Evolutionary conservation across 352 stramenopile species (phyloP).

Genomic region (Phytophthora macrochlamydospora): DNA sequence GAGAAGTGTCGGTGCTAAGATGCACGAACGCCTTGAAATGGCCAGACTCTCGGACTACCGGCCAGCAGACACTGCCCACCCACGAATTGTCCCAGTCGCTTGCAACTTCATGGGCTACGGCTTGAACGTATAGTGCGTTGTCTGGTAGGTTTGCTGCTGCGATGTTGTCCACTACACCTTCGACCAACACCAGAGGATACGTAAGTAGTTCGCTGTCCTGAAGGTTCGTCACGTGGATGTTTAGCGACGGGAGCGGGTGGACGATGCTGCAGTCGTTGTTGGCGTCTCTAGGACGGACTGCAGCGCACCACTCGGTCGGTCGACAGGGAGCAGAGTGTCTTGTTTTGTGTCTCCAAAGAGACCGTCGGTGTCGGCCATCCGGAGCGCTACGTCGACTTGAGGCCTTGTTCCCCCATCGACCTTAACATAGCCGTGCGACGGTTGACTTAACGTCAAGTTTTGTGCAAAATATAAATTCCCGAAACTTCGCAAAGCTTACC

Average conservation of each 20-base stretch:
- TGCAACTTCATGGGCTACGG: slow-evolving; percentile 2
- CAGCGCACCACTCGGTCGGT: background rate
- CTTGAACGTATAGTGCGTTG: slow-evolving; percentile 9
- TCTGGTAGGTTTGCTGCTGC: slow-evolving; percentile 4
- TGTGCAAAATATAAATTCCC: too few relatives aligned
- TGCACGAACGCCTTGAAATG: slow-evolving; percentile 24
- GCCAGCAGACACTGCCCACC: slow-evolving; percentile 21
- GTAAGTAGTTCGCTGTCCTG: slow-evolving; percentile 10
- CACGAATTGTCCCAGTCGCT: slow-evolving; percentile 5
- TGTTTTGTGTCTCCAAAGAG: background rate
- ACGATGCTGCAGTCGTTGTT: too few relatives aligned
- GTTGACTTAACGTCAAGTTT: too few relatives aligned
- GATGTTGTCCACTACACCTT: slow-evolving; percentile 15
- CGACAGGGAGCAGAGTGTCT: background rate
- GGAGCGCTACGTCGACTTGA: background rate
- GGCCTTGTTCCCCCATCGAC: slow-evolving; percentile 11
- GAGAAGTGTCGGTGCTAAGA: background rate
- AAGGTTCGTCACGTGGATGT: slow-evolving; percentile 16
- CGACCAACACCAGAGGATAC: slow-evolving; percentile 11
- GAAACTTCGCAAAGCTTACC: too few relatives aligned
- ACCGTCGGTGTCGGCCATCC: background rate
- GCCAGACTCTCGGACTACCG: slow-evolving; percentile 14
- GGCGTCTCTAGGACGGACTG: background rate
- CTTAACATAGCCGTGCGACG: background rate
- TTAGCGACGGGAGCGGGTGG: background rate